Base-by-base conservation (phyloP, 805 yeast species). In the Cyberlindnera mrakii region DNA sequence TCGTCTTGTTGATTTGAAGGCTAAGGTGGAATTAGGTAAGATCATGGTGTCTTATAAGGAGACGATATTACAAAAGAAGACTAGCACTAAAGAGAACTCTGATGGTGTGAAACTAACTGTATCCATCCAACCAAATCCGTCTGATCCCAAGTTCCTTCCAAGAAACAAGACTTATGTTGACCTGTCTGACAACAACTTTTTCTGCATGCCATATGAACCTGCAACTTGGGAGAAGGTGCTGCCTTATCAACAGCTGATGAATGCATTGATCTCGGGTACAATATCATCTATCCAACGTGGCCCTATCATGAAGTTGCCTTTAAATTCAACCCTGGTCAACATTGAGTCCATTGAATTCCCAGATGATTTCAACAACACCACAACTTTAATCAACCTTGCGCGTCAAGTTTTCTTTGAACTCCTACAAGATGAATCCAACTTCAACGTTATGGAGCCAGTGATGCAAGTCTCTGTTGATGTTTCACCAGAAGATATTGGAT, bases 41-140 rank as follows among this genome's bases (percentile, higher is more conserved):
- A 86, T 93, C 17, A 86, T 80, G 67, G 96, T 93, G 5, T 85
- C 97, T 0, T 91, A 85, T 62, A 88, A 86, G 57, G 99, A 93
- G 62, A 76, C 87, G 0, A 52, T 78, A 19, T 57, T 10, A 25
- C 42, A 4, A 23, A 44, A 35, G 45, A 52, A 41, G 35, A 31
- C 33, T 1, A 31, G 46, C 5, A 43, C 48, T 1, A 47, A 47
- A 5, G 55, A 57, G 11, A 41, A 40, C 5, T 30, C 57, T 49
- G 52, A 57, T 39, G 51, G 60, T 48, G 33, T 39, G 54, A 36
- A 62, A 51, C 23, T 62, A 11, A 39, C 53, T 2, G 33, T 61
- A 3, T 58, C 69, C 3, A 59, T 65, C 47, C 67, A 62, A 39
- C 67, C 65, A 5, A 52, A 60, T 15, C 63, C 62, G 5, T 42